Conservation (phyloP, 2,329 filamentous ascomycete genomes). For the Aspergillus pseudoterreus region DNA sequence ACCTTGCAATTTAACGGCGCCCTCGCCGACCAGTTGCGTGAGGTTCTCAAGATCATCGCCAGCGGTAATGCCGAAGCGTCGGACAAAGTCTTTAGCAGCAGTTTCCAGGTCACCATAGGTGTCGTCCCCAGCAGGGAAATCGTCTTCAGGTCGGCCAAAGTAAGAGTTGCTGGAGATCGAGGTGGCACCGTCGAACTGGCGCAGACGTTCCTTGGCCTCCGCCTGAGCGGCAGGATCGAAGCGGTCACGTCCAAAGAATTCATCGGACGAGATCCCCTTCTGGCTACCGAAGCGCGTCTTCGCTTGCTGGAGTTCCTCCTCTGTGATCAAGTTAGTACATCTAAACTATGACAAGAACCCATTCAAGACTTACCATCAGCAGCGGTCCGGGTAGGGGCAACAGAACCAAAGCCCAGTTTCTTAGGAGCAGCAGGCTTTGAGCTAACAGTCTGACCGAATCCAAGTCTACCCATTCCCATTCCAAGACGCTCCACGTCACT, state of each 20-base stretch:
- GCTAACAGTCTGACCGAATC: constrained; percentile 80
- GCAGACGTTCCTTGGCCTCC: constrained; percentile 82
- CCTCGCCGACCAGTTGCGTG: constrained; percentile 77
- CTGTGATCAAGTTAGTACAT: constrained; percentile 27
- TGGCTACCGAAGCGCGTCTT: constrained; percentile 85
- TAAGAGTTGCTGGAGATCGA: constrained; percentile 96
- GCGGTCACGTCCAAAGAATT: constrained; percentile 90
- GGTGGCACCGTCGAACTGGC: constrained; percentile 88
- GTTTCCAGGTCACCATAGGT: constrained; percentile 84
- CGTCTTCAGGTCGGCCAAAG: constrained; percentile 89
- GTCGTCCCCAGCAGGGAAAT: constrained; percentile 63
- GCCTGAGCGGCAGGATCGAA: constrained; percentile 77
- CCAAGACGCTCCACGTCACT: constrained; percentile 85
- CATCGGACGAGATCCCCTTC: constrained; percentile 95
- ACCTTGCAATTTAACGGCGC: constrained; percentile 78
- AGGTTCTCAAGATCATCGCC: constrained; percentile 94
- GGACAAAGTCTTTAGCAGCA: constrained; percentile 94
- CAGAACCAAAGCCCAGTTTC: constrained; percentile 84
- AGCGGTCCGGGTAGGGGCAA: constrained; percentile 68
- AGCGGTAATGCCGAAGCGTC: constrained; percentile 91
- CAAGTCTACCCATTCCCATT: constrained; percentile 80
- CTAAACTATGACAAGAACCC: not conserved
- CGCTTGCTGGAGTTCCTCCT: constrained; percentile 77
- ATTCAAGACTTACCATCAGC: constrained; percentile 56
- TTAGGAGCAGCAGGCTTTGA: constrained; percentile 61